Base-by-base conservation (phyloP, 2,329 filamentous ascomycete species). In the Fusarium sp. region DNA sequence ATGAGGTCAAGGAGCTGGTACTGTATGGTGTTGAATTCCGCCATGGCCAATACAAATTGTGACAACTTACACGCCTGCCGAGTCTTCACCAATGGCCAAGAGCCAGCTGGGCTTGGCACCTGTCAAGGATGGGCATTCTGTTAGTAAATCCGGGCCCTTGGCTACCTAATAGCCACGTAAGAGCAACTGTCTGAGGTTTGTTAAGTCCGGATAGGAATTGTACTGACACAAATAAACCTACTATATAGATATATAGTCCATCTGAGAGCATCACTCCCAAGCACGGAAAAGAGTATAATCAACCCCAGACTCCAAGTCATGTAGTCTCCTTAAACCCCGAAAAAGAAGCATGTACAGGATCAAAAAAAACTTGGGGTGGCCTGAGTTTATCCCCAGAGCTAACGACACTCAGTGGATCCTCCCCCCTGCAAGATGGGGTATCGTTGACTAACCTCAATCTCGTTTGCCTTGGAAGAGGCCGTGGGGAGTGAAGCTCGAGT, bases 91-190 rank as follows among this genome's bases (percentile, higher is more conserved):
- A 69, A 61, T 55, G 38, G 63, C 65, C 58, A 60, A 59, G 58
- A 59, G 43, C 50, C 59, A 60, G 43, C 16, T 25, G 16, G 65
- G 58, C 68, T 67, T 71, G 66, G 72, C 71, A 60, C 52, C 55
- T 60, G 59, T 60, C 70, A 59, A 59, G 59, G 65, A 66, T 59
- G 60, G 59, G 56, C 64, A 73, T 71, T 73, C 71, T 63, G 59
- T 75, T 73, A 75, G 73, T 72, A 75, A 75, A 69, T 57, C 57
- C 63, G 64, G 59, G 47, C 53, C 56, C 68, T 56, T 40, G 66
- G 57, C 59, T 68, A 73, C 66, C 55, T 72, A 71, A 73, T 59
- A 70, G 67, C 62, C 73, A 75, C 73, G 73, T 75, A 75, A 75
- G 67, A 73, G 68, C n/a, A 52, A 59, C 34, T 42, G 55, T 29